A percentile compares a stretch with the other conserved stretches of the same genome.
Conservation (phyloP, 768 basidiomycete genomes). For the Leccinum disarticulatum region DNA sequence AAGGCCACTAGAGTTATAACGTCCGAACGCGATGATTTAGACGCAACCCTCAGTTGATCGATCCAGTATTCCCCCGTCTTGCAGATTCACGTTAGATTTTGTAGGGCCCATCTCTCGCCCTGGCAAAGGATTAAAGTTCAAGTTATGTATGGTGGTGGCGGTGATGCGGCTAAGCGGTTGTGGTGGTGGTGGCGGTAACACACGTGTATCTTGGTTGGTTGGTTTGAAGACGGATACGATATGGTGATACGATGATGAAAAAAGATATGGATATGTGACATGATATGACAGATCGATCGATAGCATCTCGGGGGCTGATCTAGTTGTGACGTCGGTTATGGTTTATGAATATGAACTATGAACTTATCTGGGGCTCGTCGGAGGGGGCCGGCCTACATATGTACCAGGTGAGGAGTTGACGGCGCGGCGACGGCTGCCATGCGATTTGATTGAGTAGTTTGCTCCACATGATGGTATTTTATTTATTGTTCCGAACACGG, state of each 20-base stretch:
- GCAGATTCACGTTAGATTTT: no score
- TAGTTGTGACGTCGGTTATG: not conserved
- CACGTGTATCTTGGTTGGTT: not conserved
- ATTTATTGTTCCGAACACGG: not conserved
- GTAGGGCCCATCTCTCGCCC: no score
- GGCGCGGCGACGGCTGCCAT: not conserved
- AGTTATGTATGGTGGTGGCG: not conserved
- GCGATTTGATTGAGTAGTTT: not conserved
- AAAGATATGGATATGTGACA: not conserved
- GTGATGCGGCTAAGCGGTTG: no score
- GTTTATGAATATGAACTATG: not conserved
- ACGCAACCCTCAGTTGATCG: no score
- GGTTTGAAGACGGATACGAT: not conserved
- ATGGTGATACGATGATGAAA: not conserved
- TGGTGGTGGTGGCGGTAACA: not conserved
- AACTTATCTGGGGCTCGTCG: no score
- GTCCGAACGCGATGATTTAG: no score
- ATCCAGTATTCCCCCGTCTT: no score
- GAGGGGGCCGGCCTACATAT: not conserved
- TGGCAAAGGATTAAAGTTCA: not conserved
- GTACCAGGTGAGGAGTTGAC: not conserved
- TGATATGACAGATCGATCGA: not conserved
- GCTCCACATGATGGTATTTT: no score
- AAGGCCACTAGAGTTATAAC: no score
- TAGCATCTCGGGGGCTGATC: not conserved